Conservation (phyloP, 257 asterid genomes). For the Nicotiana knightiana region DNA sequence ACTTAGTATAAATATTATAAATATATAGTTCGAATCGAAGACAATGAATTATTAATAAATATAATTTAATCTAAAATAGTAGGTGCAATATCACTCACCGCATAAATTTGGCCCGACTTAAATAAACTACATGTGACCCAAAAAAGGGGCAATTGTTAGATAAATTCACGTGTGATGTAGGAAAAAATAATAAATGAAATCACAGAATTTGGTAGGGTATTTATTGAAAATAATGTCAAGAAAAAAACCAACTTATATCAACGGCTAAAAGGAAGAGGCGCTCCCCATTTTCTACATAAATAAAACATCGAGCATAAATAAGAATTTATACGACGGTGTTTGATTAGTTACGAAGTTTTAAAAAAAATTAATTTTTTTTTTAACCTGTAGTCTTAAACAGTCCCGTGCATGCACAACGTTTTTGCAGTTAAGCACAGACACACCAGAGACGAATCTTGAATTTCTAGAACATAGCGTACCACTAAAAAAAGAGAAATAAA, state of each 20-base stretch:
- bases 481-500: no score
- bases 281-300: background rate
- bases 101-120: background rate
- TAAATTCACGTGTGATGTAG: slow-evolving; percentile 1
- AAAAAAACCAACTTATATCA: background rate
- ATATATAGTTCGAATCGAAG: background rate
- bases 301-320: background rate
- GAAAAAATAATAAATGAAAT: background rate
- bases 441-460: no score
- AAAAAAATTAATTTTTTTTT: no score
- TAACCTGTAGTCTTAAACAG: no score
- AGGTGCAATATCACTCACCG: background rate
- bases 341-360: no score
- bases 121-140: background rate
- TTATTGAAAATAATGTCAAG: background rate
- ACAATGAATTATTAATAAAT: no score
- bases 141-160: background rate
- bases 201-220: background rate
- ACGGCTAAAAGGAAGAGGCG: background rate
- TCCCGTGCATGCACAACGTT: no score
- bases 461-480: no score
- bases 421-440: no score
- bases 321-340: background rate
- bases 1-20: background rate
- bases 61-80: no score